A percentile compares a stretch with the other conserved stretches of the same genome.
These are phyloP conservation scores for Aspergillus sp. DNA, from an alignment of 2,329 filamentous ascomycete species.

Conservation along the genomic window DNA sequence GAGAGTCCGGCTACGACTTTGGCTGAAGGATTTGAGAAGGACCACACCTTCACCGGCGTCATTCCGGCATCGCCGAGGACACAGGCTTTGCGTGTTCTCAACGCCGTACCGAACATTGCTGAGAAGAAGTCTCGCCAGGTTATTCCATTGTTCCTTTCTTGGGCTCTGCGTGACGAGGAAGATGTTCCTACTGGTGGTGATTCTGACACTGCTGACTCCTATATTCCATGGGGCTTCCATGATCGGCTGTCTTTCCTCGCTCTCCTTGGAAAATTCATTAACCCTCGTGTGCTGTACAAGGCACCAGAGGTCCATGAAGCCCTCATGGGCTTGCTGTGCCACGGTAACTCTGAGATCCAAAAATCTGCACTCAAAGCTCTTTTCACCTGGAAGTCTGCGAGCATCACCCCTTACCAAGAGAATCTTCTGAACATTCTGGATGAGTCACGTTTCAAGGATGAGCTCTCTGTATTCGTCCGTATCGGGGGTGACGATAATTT, in stretches of 20 bases:
- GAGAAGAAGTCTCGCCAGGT: conserved; percentile 84
- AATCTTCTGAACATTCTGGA: conserved; percentile 85
- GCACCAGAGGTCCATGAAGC: conserved; percentile 73
- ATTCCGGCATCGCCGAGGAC: conserved; percentile 60
- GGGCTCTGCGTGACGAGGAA: conserved; percentile 63
- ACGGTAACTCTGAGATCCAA: conserved; percentile 89
- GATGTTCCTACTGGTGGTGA: conserved; percentile 30
- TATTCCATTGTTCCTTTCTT: conserved; percentile 81
- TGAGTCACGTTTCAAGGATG: conserved; percentile 87
- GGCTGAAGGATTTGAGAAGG: conserved; percentile 63
- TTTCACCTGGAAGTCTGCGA: conserved; percentile 82
- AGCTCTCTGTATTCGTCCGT: conserved; percentile 85
- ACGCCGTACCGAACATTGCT: conserved; percentile 71
- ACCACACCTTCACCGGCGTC: conserved; percentile 49
- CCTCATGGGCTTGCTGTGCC: conserved; percentile 73
- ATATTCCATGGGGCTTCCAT: conserved; percentile 47
- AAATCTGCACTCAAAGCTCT: conserved; percentile 81
- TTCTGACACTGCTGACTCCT: conserved; percentile 18
- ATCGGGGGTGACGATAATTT: conserved; percentile 64
- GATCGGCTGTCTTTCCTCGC: conserved; percentile 83
- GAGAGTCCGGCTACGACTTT: conserved; percentile 60
- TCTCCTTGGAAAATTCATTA: conserved; percentile 81
- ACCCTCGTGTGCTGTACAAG: conserved; percentile 80
- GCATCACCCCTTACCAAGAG: conserved; percentile 76
- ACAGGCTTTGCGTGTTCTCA: conserved; percentile 78